These are phyloP conservation scores for Sclerotinia subarctica DNA, from an alignment of 2,329 filamentous ascomycete genomes.

Conservation along the genomic window DNA sequence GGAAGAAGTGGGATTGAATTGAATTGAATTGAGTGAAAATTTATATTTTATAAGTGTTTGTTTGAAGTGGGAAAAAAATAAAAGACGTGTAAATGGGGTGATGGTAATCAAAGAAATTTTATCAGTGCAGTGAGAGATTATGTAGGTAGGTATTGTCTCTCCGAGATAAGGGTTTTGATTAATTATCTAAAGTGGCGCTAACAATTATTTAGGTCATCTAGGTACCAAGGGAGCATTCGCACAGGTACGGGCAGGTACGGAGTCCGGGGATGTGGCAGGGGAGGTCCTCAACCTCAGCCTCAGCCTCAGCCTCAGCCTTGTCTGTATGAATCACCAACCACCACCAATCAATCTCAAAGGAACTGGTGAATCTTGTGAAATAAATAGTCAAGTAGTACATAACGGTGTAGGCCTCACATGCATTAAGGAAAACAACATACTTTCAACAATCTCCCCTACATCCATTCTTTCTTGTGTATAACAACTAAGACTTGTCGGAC, in stretches of 20 bases:
- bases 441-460: not conserved
- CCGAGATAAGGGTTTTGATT: not conserved
- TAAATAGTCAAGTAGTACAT: not conserved
- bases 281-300: too few relatives aligned
- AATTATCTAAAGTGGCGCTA: not conserved
- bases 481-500: not conserved
- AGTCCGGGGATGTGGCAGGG: not conserved
- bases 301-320: too few relatives aligned
- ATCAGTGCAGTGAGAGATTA: not conserved
- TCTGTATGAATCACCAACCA: too few relatives aligned
- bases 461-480: not conserved
- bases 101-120: slow-evolving; percentile 15
- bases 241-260: not conserved
- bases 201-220: not conserved
- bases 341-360: too few relatives aligned
- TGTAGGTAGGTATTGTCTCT: not conserved
- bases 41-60: not conserved
- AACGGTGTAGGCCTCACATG: not conserved
- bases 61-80: not conserved
- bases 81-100: not conserved
- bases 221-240: not conserved
- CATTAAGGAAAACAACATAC: not conserved
- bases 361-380: too few relatives aligned
- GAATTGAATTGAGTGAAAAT: not conserved
- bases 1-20: not conserved